Evolutionary conservation across 1,284 basidiomycete species (phyloP), one percentile per base, ranked within the genome.

Genomic region (Apiotrichum domesticum): DNA sequence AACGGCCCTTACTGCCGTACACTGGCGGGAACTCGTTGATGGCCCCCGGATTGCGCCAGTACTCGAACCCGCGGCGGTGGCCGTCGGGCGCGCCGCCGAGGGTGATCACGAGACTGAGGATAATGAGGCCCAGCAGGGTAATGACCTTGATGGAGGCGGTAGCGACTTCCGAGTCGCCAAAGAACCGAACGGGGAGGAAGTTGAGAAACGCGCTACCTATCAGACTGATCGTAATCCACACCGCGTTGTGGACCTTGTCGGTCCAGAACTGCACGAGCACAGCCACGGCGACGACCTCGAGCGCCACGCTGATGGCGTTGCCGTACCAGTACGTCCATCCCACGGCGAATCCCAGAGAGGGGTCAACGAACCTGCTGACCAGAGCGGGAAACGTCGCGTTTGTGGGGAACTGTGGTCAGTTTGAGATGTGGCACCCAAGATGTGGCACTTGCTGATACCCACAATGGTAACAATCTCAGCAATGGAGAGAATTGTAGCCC

Each of bases 251-350:
- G 63, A 86, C 78, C 15, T 72, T 68, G 6, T 72, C 65, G 72
- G 67, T 66, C 87, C 88, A 90, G 68, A 82, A 87, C 44, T 85
- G 80, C 65, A 91, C 85, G n/a, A 92, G 77, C 11, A 90, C 82
- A 3, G 87, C 81, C 1, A 86, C 82, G 32, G 88, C 88, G 56
- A 84, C 84, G 13, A 91, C 76, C 67, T 91, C 88, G 5, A 87
- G 86, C 3, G 89, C 87, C 15, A 90, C 79, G 55, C 87, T 73
- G 61, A 79, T 77, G 37, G 73, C 65, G 72, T 85, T 87, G 66
- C 84, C 86, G 70, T 85, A 87, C 83, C 85, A 86, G 69, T 88
- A 89, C 66, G 87, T 86, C 85, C 86, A 90, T 62, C 87, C 87
- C 83, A 87, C 84, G 10, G 87, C 82, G 68, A 90, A 90, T 1